Base-by-base conservation (phyloP, 176 grass and related monocot species). In the Triticum aestivum region DNA sequence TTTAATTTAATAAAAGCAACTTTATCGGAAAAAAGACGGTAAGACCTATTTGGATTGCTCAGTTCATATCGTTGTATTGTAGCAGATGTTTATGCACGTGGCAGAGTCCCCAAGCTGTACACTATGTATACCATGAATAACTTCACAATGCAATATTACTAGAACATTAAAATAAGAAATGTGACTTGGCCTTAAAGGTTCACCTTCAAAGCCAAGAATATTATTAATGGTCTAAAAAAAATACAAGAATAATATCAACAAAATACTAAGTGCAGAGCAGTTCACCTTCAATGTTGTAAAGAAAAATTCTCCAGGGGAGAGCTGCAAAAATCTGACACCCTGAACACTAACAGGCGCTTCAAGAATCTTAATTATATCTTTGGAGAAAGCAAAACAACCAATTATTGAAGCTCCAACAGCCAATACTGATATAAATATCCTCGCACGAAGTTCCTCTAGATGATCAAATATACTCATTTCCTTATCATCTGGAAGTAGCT, bases 401-500 rank as follows among this genome's bases (percentile, higher is more conserved):
- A 98, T 61, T 26, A 98, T 98, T 13, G 97, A 89, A 78, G 88
- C 92, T 79, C 97, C 93, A 67, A 98, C 92, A 85, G 90, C 94
- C 72, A 98, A 83, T 75, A 94, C 92, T 52, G 97, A 98, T 89
- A 98, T 4, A 38, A 98, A 96, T 68, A 98, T 89, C 83, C 97
- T 91, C 71, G 88, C 78, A 21, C 97, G 97, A 89, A 98, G 92
- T 82, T 98, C 97, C 76, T 98, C 97, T 37, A 98, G 84, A 89
- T 98, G 97, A 84, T 96, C 97, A 84, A 94, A 96, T 82, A 98
- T 92, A 75, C 86, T 98, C 97, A 98, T 98, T 84, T 96, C 94
- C 78, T 94, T 92, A 68, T 98, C 97, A 88, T 98, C 94, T 68
- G 97, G 97, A 87, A 98, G 94, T 79, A 92, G 84, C 61, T 96